Evolutionary conservation across 352 stramenopile genomes (phyloP).

Genomic region (Phytophthora pinifolia): DNA sequence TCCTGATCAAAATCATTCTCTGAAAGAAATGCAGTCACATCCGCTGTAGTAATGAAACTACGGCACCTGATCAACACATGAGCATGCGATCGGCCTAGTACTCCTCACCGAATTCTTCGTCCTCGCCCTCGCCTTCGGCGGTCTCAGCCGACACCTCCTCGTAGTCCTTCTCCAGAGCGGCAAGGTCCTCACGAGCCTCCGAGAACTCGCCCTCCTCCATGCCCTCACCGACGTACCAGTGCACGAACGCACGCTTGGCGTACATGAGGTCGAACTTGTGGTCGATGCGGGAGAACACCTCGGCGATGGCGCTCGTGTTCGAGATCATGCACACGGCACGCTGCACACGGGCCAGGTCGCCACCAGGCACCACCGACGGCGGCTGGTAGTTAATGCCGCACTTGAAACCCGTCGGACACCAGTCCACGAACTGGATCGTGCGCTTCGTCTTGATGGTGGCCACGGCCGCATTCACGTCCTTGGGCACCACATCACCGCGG

Average conservation of each 20-base stretch:
- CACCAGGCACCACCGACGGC: conserved; percentile 92
- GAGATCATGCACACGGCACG: conserved; percentile 97
- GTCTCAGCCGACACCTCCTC: conserved; percentile 99
- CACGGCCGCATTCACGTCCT: conserved; percentile 94
- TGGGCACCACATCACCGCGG: conserved; percentile 93
- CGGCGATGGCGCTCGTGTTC: conserved; percentile 97
- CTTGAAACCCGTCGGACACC: conserved; percentile 98
- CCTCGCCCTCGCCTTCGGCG: conserved; percentile 95
- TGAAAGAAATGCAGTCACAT: too few species aligned
- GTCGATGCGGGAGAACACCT: conserved; percentile 96
- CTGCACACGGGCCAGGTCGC: conserved; percentile 95
- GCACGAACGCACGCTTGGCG: conserved; percentile 97
- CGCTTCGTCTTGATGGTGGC: conserved; percentile 98
- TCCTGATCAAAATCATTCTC: too few species aligned
- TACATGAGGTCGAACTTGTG: conserved; percentile 99
- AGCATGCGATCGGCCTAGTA: conserved; percentile 50
- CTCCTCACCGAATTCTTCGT: conserved; percentile 93
- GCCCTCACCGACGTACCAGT: conserved; percentile 98
- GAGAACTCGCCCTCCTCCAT: conserved; percentile 99
- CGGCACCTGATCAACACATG: not conserved
- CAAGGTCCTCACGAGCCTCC: conserved; percentile 95
- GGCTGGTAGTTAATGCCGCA: conserved; percentile 90
- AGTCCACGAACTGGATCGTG: conserved; percentile 99
- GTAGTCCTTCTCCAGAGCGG: conserved; percentile 92
- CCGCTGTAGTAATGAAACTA: too few species aligned